Conservation (phyloP, 2,329 filamentous ascomycete species). For the Botrytis byssoidea region DNA sequence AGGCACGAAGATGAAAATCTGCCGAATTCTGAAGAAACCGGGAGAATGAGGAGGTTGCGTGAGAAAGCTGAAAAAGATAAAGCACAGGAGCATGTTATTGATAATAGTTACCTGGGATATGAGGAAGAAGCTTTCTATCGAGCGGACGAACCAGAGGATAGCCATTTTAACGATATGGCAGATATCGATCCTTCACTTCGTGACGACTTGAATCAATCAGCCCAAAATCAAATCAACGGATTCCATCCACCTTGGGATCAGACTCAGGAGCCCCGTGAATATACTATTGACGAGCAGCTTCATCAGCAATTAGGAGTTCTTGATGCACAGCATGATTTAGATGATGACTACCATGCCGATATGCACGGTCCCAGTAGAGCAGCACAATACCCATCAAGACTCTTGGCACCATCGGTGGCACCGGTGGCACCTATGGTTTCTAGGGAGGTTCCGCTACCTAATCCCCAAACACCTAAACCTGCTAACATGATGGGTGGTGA, state of each 20-base stretch:
- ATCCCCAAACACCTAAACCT: constrained; percentile 28
- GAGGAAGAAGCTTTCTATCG: constrained; percentile 20
- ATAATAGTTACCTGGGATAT: constrained; percentile 31
- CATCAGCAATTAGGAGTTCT: constrained; percentile 13
- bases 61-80: constrained; percentile 39
- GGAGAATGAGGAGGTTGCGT: constrained; percentile 38
- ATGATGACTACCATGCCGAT: constrained; percentile 19
- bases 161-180: constrained; percentile 28
- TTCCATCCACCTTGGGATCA: background rate
- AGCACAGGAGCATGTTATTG: constrained; percentile 30
- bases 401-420: constrained; percentile 30
- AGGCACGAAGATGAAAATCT: constrained; percentile 53
- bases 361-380: constrained; percentile 13
- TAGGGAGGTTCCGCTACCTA: constrained; percentile 27
- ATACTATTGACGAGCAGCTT: background rate
- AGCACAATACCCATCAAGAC: constrained; percentile 30
- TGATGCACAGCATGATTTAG: constrained; percentile 29
- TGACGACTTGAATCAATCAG: constrained; percentile 3
- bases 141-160: constrained; percentile 15
- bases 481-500: constrained; percentile 38
- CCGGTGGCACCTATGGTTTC: constrained; percentile 29
- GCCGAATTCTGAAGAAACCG: constrained; percentile 43
- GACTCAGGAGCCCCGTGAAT: background rate
- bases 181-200: constrained; percentile 37
- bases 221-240: background rate